A percentile compares a stretch with the other conserved stretches of the same genome.
These are phyloP conservation scores for Cylindrotheca fusiformis DNA, from an alignment of 108 stramenopile genomes.

Conservation along the genomic window DNA sequence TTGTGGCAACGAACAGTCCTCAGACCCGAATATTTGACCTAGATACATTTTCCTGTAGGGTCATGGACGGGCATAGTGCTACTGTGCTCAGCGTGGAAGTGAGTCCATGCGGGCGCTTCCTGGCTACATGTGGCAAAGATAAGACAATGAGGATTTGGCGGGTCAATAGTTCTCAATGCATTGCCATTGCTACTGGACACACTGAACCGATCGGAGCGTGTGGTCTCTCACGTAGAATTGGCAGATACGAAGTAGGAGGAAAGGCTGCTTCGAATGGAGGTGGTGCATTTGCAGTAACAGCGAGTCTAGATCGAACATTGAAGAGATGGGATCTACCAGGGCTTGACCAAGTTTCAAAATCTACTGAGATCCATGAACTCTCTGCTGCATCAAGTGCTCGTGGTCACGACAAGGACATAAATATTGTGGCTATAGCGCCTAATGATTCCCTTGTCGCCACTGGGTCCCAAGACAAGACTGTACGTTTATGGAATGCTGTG, in stretches of 20 bases:
- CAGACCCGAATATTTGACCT: constrained; percentile 89
- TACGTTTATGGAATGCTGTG: constrained; percentile 86
- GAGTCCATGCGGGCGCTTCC: constrained; percentile 84
- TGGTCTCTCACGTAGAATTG: constrained; percentile 72
- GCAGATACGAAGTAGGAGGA: constrained; percentile 79
- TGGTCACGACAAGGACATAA: constrained; percentile 93
- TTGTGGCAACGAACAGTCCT: constrained; percentile 93
- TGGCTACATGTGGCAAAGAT: constrained; percentile 93
- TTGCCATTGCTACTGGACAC: constrained; percentile 80
- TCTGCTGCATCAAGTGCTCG: constrained; percentile 59
- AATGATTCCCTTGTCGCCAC: constrained; percentile 95
- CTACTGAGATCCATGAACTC: constrained; percentile 26
- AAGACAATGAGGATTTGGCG: constrained; percentile 85
- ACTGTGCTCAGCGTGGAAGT: constrained; percentile 91
- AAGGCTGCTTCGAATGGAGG: constrained; percentile 82
- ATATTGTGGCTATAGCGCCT: constrained; percentile 91
- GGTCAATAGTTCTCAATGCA: constrained; percentile 35
- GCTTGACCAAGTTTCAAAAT: constrained; percentile 39
- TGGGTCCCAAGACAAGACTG: constrained; percentile 93
- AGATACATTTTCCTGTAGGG: constrained; percentile 64
- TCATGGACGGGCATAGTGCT: constrained; percentile 92
- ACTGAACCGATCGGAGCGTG: constrained; percentile 86
- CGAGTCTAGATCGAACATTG: constrained; percentile 88
- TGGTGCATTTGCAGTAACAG: constrained; percentile 88
- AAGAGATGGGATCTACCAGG: constrained; percentile 93